These are phyloP conservation scores for Agaricales sp. DNA, from an alignment of 1,284 basidiomycete species.

Conservation along the genomic window DNA sequence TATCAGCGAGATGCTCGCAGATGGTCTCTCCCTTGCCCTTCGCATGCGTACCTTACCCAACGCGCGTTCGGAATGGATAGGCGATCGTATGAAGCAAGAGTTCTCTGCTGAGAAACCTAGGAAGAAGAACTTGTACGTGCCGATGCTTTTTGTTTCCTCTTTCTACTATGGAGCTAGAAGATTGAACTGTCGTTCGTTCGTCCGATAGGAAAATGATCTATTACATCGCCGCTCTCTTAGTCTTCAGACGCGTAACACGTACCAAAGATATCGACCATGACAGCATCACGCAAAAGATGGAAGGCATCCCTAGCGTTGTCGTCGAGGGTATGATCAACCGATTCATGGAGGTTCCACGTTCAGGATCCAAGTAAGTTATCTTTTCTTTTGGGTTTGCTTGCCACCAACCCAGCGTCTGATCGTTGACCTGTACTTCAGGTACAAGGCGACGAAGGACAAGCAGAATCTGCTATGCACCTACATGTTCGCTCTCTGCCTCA, in stretches of 20 bases:
- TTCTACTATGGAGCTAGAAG: conserved; percentile 2
- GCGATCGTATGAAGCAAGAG: conserved; percentile 3
- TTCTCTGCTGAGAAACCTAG: neutral
- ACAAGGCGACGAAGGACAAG: conserved; percentile 59
- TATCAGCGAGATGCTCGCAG: conserved; percentile 35
- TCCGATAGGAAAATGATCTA: conserved; percentile 56
- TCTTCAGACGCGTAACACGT: conserved; percentile 42
- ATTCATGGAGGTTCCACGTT: conserved; percentile 68
- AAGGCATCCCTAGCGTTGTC: conserved; percentile 49
- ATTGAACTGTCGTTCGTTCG: neutral
- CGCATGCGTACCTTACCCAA: conserved; percentile 39
- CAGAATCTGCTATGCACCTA: conserved; percentile 67
- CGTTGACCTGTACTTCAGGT: conserved; percentile 24
- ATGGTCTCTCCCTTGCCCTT: conserved; percentile 51
- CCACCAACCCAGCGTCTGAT: conserved; percentile 3
- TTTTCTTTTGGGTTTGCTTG: neutral
- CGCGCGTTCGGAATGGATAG: conserved; percentile 38
- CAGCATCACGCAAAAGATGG: conserved; percentile 43
- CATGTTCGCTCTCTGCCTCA: conserved; percentile 72
- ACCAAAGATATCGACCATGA: conserved; percentile 39
- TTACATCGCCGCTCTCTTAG: conserved; percentile 72
- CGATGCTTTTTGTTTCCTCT: conserved; percentile 1
- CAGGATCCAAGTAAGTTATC: conserved; percentile 44
- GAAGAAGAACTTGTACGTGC: neutral
- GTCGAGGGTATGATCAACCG: conserved; percentile 68